Evolutionary conservation across 1,139 yeast species (phyloP).

Genomic region (Taiozyma sp.): DNA sequence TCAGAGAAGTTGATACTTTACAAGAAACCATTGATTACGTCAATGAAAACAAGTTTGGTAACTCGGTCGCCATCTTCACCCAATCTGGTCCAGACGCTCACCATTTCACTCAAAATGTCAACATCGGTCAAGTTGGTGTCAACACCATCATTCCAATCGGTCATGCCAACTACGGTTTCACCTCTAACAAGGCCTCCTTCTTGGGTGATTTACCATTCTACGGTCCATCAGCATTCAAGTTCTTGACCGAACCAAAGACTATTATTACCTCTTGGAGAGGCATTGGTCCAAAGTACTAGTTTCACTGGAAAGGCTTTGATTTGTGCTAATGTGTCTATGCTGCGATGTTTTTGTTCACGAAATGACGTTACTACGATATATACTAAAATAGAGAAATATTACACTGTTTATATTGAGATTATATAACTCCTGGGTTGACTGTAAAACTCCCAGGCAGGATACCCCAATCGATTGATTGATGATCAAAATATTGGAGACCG

Average conservation of each 20-base stretch:
- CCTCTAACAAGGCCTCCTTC: constrained; percentile 26
- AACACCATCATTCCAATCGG: constrained; percentile 25
- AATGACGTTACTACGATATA: not conserved
- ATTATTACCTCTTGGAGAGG: constrained; percentile 25
- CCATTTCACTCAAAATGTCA: constrained; percentile 19
- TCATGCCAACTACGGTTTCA: constrained; percentile 25
- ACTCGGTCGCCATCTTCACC: constrained; percentile 25
- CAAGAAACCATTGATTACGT: constrained; percentile 24
- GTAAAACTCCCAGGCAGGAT: too few relatives aligned
- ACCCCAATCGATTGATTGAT: too few relatives aligned
- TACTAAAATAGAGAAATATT: not conserved
- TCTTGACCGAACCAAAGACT: constrained; percentile 25
- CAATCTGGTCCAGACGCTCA: constrained; percentile 24
- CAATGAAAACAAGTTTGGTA: constrained; percentile 25
- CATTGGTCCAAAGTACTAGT: constrained; percentile 10
- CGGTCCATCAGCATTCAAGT: constrained; percentile 25
- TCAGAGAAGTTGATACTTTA: constrained; percentile 22
- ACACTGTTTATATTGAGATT: too few relatives aligned
- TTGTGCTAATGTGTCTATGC: too few relatives aligned
- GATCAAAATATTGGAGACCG: too few relatives aligned
- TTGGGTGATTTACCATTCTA: constrained; percentile 26
- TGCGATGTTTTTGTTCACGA: not conserved
- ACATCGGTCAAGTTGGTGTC: constrained; percentile 25
- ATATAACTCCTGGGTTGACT: too few relatives aligned
- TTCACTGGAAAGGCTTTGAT: too few relatives aligned